Base-by-base conservation (phyloP, 192 early-diverging fungal genomes). In the Funneliformis geosporum region DNA sequence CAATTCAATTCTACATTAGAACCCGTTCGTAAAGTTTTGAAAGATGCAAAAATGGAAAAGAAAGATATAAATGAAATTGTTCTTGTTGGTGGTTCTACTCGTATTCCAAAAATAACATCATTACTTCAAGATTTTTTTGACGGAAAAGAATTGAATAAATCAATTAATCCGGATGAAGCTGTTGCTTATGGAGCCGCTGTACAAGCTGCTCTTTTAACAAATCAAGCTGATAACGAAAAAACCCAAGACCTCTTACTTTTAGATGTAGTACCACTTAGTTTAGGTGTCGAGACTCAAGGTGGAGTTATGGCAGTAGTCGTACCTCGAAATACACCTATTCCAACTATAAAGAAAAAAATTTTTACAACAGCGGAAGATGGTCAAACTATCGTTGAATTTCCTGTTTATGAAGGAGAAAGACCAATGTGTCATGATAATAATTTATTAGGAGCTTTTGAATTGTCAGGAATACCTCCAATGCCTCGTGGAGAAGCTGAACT, bases 81-180 rank as follows among this genome's bases (percentile, higher is more conserved):
- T 79, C 89, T 95, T 62, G 93, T 94, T 59, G 94, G 96, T 82
- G 95, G 96, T 75, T 96, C 95, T 50, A 95, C 95, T 69, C 95
- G 94, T 86, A 97, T 97, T 83, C 96, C 96, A 87, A 96, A 95
- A 88, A 90, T 97, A 84, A 92, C 93, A 87, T 81, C 90, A 33
- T 88, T 96, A 50, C 84, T 96, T 61, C 84, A 90, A 84, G 90
- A 92, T 66, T 92, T 91, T 85, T 95, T 95, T 79, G 87, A 91
- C 83, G 92, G 91, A 76, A 94, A 94, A 90, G 88, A 92, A 87
- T 84, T 88, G 74, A 93, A 90, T 88, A 94, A 93, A 89, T 89
- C 91, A 65, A 96, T 96, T 90, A 97, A 98, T 92, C 96, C 96
- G 80, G 95, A 97, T 88, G 96, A 98, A 87, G 95, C 94, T 61